Percentiles rank a stretch among this genome's conserved stretches.
phyloP scores from a whole-genome alignment of 1,139 yeast genomes.

The Suhomyces anneliseae region DNA sequence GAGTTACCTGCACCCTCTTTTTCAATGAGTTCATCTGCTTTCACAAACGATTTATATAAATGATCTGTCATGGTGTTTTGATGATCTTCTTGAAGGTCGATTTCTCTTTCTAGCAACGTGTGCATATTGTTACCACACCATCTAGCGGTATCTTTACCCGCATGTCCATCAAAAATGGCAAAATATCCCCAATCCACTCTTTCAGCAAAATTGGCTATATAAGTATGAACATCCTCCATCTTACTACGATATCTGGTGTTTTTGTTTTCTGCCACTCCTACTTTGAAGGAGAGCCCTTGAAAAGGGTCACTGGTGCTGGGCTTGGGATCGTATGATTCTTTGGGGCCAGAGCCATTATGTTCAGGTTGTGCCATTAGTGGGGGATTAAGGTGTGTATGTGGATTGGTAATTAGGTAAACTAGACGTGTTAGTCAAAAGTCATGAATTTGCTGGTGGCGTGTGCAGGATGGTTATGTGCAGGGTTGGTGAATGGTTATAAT shows the following conservation, averaged over 20 bases:
- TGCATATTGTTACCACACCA: conserved; percentile 95
- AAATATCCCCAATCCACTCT: conserved; percentile 91
- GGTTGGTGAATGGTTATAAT: neutral
- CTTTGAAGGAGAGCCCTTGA: conserved; percentile 61
- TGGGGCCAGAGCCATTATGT: neutral
- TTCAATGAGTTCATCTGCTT: conserved; percentile 71
- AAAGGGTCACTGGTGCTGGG: conserved; percentile 31
- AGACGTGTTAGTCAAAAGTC: neutral
- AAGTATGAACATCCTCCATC: conserved; percentile 97
- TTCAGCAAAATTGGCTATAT: conserved; percentile 89
- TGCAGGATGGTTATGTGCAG: neutral
- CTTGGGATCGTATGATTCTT: neutral
- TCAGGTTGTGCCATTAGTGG: neutral
- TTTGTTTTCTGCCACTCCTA: conserved; percentile 88
- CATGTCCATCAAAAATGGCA: conserved; percentile 97
- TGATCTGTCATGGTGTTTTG: conserved; percentile 45
- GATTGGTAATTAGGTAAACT: neutral
- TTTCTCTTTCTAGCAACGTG: conserved; percentile 55
- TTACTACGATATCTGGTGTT: conserved; percentile 78
- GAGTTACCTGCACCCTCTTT: conserved; percentile 63
- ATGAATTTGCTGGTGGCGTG: neutral
- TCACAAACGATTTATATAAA: conserved; percentile 60
- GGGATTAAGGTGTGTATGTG: neutral
- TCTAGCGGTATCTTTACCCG: conserved; percentile 89
- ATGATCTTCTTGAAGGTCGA: conserved; percentile 22